phyloP scores from a whole-genome alignment of 1,284 basidiomycete species.

The Sporisorium sorghi region DNA sequence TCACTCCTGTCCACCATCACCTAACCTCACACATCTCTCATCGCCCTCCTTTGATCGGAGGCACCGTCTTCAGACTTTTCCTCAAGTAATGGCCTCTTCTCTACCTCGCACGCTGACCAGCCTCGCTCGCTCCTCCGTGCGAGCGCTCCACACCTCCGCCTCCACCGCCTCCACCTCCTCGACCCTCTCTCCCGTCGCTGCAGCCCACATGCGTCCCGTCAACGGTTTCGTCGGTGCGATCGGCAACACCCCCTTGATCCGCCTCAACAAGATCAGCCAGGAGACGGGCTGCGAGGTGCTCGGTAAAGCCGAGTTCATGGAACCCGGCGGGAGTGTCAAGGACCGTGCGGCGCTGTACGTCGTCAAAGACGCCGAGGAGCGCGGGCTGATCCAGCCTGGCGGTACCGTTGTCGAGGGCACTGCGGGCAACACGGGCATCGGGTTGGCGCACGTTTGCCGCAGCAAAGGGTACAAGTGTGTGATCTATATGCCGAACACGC shows the following conservation, averaged over 20 bases:
- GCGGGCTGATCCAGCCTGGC: slow-evolving; percentile 81
- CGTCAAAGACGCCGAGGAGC: slow-evolving; percentile 86
- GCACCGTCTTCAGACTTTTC: background rate
- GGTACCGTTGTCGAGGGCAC: slow-evolving; percentile 98
- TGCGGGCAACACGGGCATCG: slow-evolving; percentile 98
- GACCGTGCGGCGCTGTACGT: slow-evolving; percentile 95
- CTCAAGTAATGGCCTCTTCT: slow-evolving; percentile 19
- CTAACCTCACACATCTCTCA: background rate
- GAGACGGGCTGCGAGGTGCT: slow-evolving; percentile 88
- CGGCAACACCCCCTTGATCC: slow-evolving; percentile 89
- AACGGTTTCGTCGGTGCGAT: slow-evolving; percentile 88
- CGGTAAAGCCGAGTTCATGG: slow-evolving; percentile 97
- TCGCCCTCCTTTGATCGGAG: background rate
- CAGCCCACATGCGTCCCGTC: slow-evolving; percentile 62
- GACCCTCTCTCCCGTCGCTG: slow-evolving; percentile 50
- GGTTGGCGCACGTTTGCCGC: slow-evolving; percentile 90
- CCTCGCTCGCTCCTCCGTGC: slow-evolving; percentile 32
- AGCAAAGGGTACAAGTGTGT: slow-evolving; percentile 94
- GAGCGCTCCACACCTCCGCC: slow-evolving; percentile 26
- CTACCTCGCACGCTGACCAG: slow-evolving; percentile 28
- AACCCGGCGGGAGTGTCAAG: slow-evolving; percentile 98
- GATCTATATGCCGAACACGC: slow-evolving; percentile 99
- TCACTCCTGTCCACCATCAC: background rate
- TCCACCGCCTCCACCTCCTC: slow-evolving; percentile 20
- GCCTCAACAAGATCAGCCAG: slow-evolving; percentile 78